These are phyloP conservation scores for Saitozyma podzolica DNA, from an alignment of 768 basidiomycete genomes.

Conservation along the genomic window DNA sequence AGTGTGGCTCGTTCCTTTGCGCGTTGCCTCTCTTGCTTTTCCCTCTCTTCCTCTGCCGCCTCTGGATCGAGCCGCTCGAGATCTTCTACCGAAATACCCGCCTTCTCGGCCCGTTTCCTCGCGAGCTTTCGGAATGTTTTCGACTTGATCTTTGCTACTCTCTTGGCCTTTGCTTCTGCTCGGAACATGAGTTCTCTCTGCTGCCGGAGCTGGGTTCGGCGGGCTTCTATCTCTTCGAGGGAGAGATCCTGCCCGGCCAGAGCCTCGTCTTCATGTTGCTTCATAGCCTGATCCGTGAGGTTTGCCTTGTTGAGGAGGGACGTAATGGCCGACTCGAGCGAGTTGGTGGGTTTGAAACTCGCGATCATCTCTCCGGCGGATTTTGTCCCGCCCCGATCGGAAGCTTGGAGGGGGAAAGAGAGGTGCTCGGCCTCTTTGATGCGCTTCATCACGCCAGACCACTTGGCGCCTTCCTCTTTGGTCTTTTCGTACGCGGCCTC, in stretches of 20 bases:
- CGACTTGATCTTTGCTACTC: slow-evolving; percentile 92
- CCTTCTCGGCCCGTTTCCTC: slow-evolving; percentile 71
- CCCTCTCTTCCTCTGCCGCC: slow-evolving; percentile 57
- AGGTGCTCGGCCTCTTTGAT: slow-evolving; percentile 72
- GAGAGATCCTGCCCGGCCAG: slow-evolving; percentile 77
- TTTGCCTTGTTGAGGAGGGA: slow-evolving; percentile 76
- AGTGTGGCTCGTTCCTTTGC: slow-evolving; percentile 88
- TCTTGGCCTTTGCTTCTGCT: slow-evolving; percentile 83
- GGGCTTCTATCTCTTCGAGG: slow-evolving; percentile 79
- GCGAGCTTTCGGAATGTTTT: slow-evolving; percentile 85
- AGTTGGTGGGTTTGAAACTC: slow-evolving; percentile 75
- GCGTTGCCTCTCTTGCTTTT: slow-evolving; percentile 74
- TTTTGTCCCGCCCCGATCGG: slow-evolving; percentile 49
- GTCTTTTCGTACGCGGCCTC: slow-evolving; percentile 94
- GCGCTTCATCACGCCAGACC: slow-evolving; percentile 85
- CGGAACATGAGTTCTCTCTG: slow-evolving; percentile 94
- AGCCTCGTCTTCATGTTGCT: slow-evolving; percentile 66
- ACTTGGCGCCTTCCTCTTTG: slow-evolving; percentile 87
- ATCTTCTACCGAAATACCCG: slow-evolving; percentile 54
- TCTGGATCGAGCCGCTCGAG: slow-evolving; percentile 62
- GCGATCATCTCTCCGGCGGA: slow-evolving; percentile 42
- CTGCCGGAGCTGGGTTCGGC: slow-evolving; percentile 76
- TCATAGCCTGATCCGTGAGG: slow-evolving; percentile 76
- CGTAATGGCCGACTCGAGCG: slow-evolving; percentile 80
- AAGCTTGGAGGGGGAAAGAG: slow-evolving; percentile 47